Conservation (phyloP, 371 early-diverging fungal species). For the Blastocladiella emersonii region DNA sequence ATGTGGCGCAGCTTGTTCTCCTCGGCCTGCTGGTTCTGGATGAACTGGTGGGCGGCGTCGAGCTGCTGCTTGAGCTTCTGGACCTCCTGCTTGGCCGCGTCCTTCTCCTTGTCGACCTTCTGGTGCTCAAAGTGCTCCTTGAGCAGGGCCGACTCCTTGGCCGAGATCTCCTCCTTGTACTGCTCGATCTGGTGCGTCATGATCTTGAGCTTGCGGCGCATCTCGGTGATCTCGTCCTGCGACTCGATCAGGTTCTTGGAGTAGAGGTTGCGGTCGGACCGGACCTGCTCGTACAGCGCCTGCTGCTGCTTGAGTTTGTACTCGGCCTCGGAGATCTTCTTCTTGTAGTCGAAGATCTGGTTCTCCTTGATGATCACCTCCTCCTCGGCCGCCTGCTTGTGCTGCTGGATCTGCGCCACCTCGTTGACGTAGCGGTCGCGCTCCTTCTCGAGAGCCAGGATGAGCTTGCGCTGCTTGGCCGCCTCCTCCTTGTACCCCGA, state of each 20-base stretch:
- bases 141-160: conserved; percentile 22
- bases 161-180: conserved; percentile 23
- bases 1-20: conserved; percentile 35
- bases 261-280: conserved; percentile 25
- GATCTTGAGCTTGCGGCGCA: conserved; percentile 23
- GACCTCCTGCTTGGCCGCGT: conserved; percentile 23
- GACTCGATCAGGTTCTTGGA: conserved; percentile 23
- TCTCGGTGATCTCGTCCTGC: conserved; percentile 20
- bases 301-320: conserved; percentile 21
- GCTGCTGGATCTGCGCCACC: conserved; percentile 7
- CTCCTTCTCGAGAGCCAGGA: conserved; percentile 23
- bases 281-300: conserved; percentile 22
- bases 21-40: conserved; percentile 28
- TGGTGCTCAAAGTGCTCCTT: conserved; percentile 32
- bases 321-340: conserved; percentile 23
- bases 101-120: conserved; percentile 36
- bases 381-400: conserved; percentile 11
- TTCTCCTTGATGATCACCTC: conserved; percentile 20
- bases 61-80: conserved; percentile 27
- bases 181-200: conserved; percentile 25
- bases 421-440: conserved; percentile 19
- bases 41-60: conserved; percentile 23
- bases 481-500: conserved; percentile 23
- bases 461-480: conserved; percentile 25
- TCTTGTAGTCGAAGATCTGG: conserved; percentile 18